Base-by-base conservation (phyloP, 2,329 filamentous ascomycete genomes). In the Fonsecaea nubica region DNA sequence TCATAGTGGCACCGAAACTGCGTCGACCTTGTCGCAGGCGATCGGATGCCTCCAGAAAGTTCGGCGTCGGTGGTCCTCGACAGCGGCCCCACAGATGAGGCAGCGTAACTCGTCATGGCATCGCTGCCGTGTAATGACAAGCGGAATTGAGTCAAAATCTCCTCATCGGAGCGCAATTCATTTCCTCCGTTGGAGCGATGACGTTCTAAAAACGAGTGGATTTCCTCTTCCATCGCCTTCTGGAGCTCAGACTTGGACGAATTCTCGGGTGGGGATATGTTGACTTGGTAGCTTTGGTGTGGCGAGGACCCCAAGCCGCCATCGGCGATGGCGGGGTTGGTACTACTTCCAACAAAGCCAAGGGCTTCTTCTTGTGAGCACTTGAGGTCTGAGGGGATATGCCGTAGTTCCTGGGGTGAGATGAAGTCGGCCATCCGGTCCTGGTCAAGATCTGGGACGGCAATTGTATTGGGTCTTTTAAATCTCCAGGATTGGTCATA, bases 281-380 rank as follows among this genome's bases (percentile, higher is more conserved):
- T 67, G 60, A 64, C 36, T 33, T 50, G 40, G n/a, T 42, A 50
- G n/a, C 38, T 21, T 40, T 56, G 65, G 33, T 48, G 35, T 7
- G 67, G 56, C 36, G 63, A 63, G 40, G 50, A 48, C 6, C 18
- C 10, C 18, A 52, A 21, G n/a, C 18, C 52, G 35, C 30, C 35
- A 3, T 58, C 63, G 52, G 52, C 33, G 18, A 21, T 21, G 21
- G 63, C 45, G 6, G 45, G 18, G 33, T 25, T 38, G 15, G 63
- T 54, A 48, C 58, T 64, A 18, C 58, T 56, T 30, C 56, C 63
- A 13, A 63, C 56, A 33, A 52, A 65, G 33, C 38, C n/a, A n/a
- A 69, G 38, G 15, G 48, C 48, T n/a, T 67, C 67, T n/a, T 69
- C 67, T 62, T 66, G 67, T 42, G 32, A 25, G 12, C 56, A 60